Evolutionary conservation across 108 stramenopile genomes (phyloP).

Genomic region (Cyclotella kingstonii): DNA sequence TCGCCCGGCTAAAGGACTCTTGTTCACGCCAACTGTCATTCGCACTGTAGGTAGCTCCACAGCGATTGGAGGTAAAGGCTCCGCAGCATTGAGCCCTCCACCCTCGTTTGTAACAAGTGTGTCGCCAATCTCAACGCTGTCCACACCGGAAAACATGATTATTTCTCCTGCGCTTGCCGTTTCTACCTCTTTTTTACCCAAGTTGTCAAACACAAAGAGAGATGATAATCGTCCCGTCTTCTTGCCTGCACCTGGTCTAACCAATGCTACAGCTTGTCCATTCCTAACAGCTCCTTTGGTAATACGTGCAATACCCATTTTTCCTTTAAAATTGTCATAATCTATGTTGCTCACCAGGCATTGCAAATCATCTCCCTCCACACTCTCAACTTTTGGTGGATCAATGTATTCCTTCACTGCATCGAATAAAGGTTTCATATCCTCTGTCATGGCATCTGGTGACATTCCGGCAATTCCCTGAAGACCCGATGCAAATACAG

Average conservation of each 20-base stretch:
- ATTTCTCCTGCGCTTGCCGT: conserved; percentile 95
- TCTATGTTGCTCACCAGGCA: conserved; percentile 94
- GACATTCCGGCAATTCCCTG: conserved; percentile 88
- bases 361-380: conserved; percentile 74
- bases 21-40: conserved; percentile 99
- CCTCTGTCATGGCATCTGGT: conserved; percentile 69
- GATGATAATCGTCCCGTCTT: conserved; percentile 82
- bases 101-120: conserved; percentile 90
- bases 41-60: conserved; percentile 99
- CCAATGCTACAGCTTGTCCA: conserved; percentile 79
- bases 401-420: conserved; percentile 72
- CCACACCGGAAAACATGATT: conserved; percentile 96
- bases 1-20: conserved; percentile 95
- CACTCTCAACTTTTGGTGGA: conserved; percentile 63
- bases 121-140: conserved; percentile 92
- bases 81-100: conserved; percentile 71
- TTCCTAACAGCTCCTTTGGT: conserved; percentile 79
- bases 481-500: conserved; percentile 93
- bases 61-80: conserved; percentile 91
- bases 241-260: conserved; percentile 68
- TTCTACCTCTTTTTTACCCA: conserved; percentile 90
- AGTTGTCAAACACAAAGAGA: conserved; percentile 95
- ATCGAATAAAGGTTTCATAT: conserved; percentile 94
- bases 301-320: conserved; percentile 96
- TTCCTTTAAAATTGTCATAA: conserved; percentile 98